Percentiles rank a stretch among this genome's conserved stretches.
Evolutionary conservation across 2,329 filamentous ascomycete genomes (phyloP).

Genomic region (Microascus cirrosus): DNA sequence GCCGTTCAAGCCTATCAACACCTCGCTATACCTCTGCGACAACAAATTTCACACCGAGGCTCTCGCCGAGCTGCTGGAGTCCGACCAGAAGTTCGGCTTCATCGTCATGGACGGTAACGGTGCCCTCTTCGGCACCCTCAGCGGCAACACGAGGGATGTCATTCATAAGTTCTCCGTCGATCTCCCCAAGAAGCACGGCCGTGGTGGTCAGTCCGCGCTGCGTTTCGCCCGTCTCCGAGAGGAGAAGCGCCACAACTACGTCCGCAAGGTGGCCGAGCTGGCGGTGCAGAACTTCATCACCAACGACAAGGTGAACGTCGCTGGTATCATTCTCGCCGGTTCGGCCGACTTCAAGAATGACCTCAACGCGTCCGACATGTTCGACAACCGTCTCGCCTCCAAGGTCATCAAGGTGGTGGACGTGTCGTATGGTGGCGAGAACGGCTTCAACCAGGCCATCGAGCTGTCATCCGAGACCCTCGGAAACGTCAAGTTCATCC

Average conservation of each 20-base stretch:
- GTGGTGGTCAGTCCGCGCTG: constrained; percentile 98
- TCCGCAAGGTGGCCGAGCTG: constrained; percentile 94
- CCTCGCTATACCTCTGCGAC: constrained; percentile 97
- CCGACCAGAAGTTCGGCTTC: constrained; percentile 98
- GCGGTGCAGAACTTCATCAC: constrained; percentile 99
- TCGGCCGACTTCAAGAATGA: constrained; percentile 99
- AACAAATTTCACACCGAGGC: constrained; percentile 99
- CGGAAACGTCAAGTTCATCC: constrained; percentile 99
- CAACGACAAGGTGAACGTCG: constrained; percentile 95
- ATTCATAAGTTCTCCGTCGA: constrained; percentile 98
- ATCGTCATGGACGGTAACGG: constrained; percentile 99
- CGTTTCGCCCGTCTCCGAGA: constrained; percentile 99
- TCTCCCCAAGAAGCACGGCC: constrained; percentile 98
- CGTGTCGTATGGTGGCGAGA: constrained; percentile 97
- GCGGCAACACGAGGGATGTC: constrained; percentile 92
- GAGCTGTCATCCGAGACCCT: constrained; percentile 91
- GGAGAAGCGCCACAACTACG: constrained; percentile 99
- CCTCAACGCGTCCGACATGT: constrained; percentile 93
- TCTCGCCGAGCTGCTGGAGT: constrained; percentile 91
- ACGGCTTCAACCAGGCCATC: constrained; percentile 99
- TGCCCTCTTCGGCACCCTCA: constrained; percentile 90
- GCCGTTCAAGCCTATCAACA: constrained; percentile 99
- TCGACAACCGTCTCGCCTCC: constrained; percentile 77
- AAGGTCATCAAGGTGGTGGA: constrained; percentile 99
- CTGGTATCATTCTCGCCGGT: constrained; percentile 87